Base-by-base conservation (phyloP, 2,329 filamentous ascomycete species). In the Cladosporium sp. region DNA sequence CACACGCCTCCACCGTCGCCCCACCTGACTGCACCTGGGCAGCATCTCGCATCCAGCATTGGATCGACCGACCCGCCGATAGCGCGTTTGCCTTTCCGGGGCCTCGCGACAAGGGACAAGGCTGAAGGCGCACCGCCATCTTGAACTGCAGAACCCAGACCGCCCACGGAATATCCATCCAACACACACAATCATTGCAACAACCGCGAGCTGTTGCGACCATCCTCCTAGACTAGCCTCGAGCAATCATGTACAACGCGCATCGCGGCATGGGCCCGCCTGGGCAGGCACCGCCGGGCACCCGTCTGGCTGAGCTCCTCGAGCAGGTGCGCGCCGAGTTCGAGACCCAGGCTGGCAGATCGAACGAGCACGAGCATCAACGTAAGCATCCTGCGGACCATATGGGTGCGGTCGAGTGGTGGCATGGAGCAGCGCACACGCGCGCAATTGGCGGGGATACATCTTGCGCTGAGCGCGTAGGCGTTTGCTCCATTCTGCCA, bases 301-400 rank as follows among this genome's bases (percentile, higher is more conserved):
- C 82, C 72, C 92, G 95, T 71, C 84, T 98, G 73, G 92, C 91
- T 71, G 94, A 99, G 84, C 88, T 98, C 69, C 85, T 99, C 75
- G 94, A 98, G 65, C 90, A 93, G 77, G 88, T 99, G 73, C 89
- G 94, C 76, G 86, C 88, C 75, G 95, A 99, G 80, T 98, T 97
- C 72, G 94, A 98, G 71, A 89, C 85, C 67, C 75, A 76, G 60
- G 85, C 89, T 72, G 88, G 91, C 70, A 88, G 91, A 72, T 91
- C 88, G 70, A 92, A 92, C 77, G 91, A 92, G 73, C 96, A 93
- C 77, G 94, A 99, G 77, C 91, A 94, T 78, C 93, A 96, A 78
- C 91, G 94, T 97, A 67, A 68, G 53, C 61, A 67, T 58, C 10
- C 32, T 49, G 13, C 36, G 61, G 25, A 62, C 48, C 48, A 28